Percentiles rank a stretch among this genome's conserved stretches.
Conservation (phyloP, 495 filamentous ascomycete genomes). For the Penicillium canariense region DNA sequence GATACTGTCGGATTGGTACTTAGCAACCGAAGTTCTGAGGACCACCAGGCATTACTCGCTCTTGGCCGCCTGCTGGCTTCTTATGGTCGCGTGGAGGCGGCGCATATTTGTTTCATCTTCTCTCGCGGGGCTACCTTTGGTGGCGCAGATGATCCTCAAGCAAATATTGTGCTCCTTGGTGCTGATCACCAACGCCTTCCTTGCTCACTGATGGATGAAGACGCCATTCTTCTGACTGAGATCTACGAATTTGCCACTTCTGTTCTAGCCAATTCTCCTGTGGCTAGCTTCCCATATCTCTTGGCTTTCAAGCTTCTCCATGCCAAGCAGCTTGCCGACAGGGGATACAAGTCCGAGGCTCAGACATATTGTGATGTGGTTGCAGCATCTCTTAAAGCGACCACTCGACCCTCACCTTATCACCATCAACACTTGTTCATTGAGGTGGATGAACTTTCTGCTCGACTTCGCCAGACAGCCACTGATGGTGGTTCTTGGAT, state of each 20-base stretch:
- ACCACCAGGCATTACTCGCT: slow-evolving; percentile 70
- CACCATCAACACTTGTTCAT: slow-evolving; percentile 71
- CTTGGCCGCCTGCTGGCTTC: slow-evolving; percentile 80
- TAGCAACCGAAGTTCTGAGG: slow-evolving; percentile 79
- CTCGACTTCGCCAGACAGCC: slow-evolving; percentile 77
- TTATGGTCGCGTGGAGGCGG: slow-evolving; percentile 87
- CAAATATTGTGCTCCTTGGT: slow-evolving; percentile 79
- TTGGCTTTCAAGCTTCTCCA: slow-evolving; percentile 86
- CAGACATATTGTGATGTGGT: slow-evolving; percentile 90
- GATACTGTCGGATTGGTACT: slow-evolving; percentile 85
- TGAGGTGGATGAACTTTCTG: slow-evolving; percentile 78
- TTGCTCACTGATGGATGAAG: slow-evolving; percentile 70
- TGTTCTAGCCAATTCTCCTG: slow-evolving; percentile 56
- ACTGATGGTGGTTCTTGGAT: slow-evolving; percentile 76
- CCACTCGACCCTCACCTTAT: slow-evolving; percentile 79
- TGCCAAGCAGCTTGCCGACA: slow-evolving; percentile 78
- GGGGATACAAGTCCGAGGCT: slow-evolving; percentile 77
- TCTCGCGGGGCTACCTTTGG: slow-evolving; percentile 62
- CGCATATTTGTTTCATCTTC: slow-evolving; percentile 82
- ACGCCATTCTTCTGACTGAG: slow-evolving; percentile 84
- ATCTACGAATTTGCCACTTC: slow-evolving; percentile 85
- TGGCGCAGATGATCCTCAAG: slow-evolving; percentile 77
- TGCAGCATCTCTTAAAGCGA: slow-evolving; percentile 70
- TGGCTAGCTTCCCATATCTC: slow-evolving; percentile 72
- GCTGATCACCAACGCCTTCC: slow-evolving; percentile 69